Conservation (phyloP, 2,329 filamentous ascomycete genomes). For the Fusarium liriodendri region DNA sequence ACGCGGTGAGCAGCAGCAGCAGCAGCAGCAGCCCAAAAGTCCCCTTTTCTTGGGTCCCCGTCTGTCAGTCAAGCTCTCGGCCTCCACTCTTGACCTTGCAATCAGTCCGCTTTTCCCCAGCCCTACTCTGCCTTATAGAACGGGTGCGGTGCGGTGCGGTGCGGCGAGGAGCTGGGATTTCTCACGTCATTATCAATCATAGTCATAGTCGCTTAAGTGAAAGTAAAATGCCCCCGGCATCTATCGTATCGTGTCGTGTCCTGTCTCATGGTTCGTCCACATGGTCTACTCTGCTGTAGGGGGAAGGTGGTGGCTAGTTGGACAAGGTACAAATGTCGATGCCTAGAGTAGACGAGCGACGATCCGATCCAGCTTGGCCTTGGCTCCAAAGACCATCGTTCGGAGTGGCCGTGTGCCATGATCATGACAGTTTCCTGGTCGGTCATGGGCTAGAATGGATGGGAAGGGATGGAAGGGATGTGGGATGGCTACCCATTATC, state of each 20-base stretch:
- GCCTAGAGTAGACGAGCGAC: slow-evolving; percentile 7
- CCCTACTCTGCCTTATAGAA: slow-evolving; percentile 27
- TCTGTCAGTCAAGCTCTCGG: slow-evolving; percentile 6
- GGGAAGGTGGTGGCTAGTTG: background rate
- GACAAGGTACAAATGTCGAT: background rate
- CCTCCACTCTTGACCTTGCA: slow-evolving; percentile 21
- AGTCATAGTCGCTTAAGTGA: background rate
- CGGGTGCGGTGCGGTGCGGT: background rate
- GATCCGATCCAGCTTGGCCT: slow-evolving; percentile 19
- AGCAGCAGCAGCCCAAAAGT: background rate
- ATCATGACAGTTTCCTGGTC: slow-evolving; percentile 11
- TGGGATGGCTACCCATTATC: background rate
- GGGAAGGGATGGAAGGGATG: background rate
- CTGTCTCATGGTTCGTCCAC: background rate
- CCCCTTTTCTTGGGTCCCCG: slow-evolving; percentile 9
- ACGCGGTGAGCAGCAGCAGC: background rate
- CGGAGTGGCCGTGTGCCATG: slow-evolving; percentile 13
- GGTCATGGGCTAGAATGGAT: background rate
- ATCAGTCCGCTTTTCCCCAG: slow-evolving; percentile 30
- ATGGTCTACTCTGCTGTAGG: background rate
- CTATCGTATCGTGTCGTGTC: background rate
- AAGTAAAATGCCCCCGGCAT: background rate
- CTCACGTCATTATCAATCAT: slow-evolving; percentile 14
- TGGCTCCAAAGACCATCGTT: background rate
- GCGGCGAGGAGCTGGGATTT: slow-evolving; percentile 14